Evolutionary conservation across 2,329 filamentous ascomycete species (phyloP).

Genomic region (Colletotrichum acutatum): DNA sequence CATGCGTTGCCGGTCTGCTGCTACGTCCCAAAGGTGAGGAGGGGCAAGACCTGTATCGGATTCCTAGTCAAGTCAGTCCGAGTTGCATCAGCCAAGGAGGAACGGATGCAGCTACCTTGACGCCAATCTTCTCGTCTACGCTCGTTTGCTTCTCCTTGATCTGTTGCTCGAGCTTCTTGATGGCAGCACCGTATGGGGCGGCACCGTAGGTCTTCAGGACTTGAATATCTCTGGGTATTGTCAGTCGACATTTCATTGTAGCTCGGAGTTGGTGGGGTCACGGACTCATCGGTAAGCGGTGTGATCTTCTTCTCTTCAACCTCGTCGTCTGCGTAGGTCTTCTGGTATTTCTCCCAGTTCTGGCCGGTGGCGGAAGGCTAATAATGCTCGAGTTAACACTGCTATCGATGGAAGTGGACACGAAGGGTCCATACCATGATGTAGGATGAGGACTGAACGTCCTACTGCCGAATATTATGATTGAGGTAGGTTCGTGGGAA

Average conservation of each 20-base stretch:
- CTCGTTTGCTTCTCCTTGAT: slow-evolving; percentile 99
- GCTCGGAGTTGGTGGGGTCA: slow-evolving; percentile 43
- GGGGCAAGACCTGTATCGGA: slow-evolving; percentile 98
- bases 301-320: slow-evolving; percentile 99
- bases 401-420: slow-evolving; percentile 3
- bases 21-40: slow-evolving; percentile 98
- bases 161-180: slow-evolving; percentile 98
- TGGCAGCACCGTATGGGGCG: slow-evolving; percentile 89
- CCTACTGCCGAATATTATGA: slow-evolving; percentile 28
- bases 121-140: slow-evolving; percentile 98
- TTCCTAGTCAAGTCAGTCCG: slow-evolving; percentile 67
- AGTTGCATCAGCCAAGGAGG: neutral
- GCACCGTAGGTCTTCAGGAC: slow-evolving; percentile 99
- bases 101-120: slow-evolving; percentile 66
- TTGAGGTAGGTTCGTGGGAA: neutral
- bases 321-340: slow-evolving; percentile 96
- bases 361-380: slow-evolving; percentile 94
- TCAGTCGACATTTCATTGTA: slow-evolving; percentile 23
- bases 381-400: slow-evolving; percentile 58
- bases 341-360: slow-evolving; percentile 99
- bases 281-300: slow-evolving; percentile 94
- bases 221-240: slow-evolving; percentile 85
- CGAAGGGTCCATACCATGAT: slow-evolving; percentile 53
- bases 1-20: slow-evolving; percentile 98
- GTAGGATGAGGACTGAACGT: slow-evolving; percentile 44